These are phyloP conservation scores for Beta corolliflora DNA, from an alignment of 179 eudicot genomes.

Conservation along the genomic window DNA sequence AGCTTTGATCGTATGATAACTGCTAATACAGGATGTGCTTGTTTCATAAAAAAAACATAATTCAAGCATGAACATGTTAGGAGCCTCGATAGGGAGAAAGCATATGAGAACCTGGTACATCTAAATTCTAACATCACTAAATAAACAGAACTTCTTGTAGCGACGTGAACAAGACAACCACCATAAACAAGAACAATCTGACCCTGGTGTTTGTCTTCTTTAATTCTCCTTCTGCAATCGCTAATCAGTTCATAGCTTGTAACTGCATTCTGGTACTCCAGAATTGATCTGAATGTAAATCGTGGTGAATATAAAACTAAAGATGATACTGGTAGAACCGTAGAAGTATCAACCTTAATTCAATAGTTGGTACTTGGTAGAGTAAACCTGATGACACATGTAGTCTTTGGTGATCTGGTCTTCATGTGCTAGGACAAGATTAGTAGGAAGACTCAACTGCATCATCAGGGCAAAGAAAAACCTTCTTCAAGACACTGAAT, in stretches of 20 bases:
- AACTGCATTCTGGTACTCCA: not conserved
- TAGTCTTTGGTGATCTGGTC: not conserved
- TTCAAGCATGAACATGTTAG: not conserved
- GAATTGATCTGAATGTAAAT: conserved; percentile 1
- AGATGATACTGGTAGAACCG: not conserved
- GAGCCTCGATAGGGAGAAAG: not conserved
- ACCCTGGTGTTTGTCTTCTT: not conserved
- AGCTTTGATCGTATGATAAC: not conserved
- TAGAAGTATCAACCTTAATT: not conserved
- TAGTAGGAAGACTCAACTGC: conserved; percentile 7
- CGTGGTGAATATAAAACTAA: not conserved
- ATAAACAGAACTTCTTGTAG: not conserved
- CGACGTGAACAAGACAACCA: not conserved
- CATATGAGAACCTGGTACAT: not conserved
- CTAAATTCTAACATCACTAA: not conserved
- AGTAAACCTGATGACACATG: not conserved
- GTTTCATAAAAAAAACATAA: not conserved
- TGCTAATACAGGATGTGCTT: not conserved
- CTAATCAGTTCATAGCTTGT: not conserved
- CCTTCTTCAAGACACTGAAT: conserved; percentile 70
- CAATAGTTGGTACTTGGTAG: not conserved
- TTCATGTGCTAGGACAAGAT: not conserved
- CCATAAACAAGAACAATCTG: not conserved
- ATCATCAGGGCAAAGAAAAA: conserved; percentile 38
- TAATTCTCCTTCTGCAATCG: not conserved